phyloP scores from a whole-genome alignment of 2,329 filamentous ascomycete genomes.

The Penicillium sclerotiorum region DNA sequence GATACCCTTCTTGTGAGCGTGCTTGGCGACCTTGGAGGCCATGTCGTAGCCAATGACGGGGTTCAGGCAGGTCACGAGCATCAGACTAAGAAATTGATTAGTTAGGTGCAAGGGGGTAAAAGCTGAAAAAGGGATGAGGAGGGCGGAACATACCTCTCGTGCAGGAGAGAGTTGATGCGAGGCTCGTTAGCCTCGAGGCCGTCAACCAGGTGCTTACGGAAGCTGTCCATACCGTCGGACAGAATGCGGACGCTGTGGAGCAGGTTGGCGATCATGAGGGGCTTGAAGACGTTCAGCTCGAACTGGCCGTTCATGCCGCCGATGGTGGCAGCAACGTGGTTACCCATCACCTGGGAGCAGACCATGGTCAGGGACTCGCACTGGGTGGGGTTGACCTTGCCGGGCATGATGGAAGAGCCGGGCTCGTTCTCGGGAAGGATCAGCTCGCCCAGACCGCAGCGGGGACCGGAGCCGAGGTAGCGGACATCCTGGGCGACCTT shows the following conservation, averaged over 20 bases:
- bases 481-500: conserved; percentile 99
- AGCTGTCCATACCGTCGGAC: conserved; percentile 89
- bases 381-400: conserved; percentile 99
- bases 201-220: conserved; percentile 87
- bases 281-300: conserved; percentile 99
- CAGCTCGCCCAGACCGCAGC: conserved; percentile 93
- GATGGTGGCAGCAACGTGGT: conserved; percentile 89
- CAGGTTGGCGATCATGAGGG: conserved; percentile 90
- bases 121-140: background rate
- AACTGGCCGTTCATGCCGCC: conserved; percentile 98
- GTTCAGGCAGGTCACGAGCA: conserved; percentile 98
- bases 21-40: conserved; percentile 96
- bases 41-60: conserved; percentile 97
- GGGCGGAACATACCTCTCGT: conserved; percentile 74
- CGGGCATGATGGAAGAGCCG: conserved; percentile 97
- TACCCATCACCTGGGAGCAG: conserved; percentile 96
- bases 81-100: conserved; percentile 64
- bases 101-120: conserved; percentile 11
- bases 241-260: conserved; percentile 89
- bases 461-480: conserved; percentile 92
- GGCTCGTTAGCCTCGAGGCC: conserved; percentile 92
- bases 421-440: conserved; percentile 96
- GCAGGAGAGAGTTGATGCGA: conserved; percentile 84
- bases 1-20: conserved; percentile 96
- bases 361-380: conserved; percentile 98